phyloP scores from a whole-genome alignment of 257 asterid genomes.

The Ophiorrhiza pumila region DNA sequence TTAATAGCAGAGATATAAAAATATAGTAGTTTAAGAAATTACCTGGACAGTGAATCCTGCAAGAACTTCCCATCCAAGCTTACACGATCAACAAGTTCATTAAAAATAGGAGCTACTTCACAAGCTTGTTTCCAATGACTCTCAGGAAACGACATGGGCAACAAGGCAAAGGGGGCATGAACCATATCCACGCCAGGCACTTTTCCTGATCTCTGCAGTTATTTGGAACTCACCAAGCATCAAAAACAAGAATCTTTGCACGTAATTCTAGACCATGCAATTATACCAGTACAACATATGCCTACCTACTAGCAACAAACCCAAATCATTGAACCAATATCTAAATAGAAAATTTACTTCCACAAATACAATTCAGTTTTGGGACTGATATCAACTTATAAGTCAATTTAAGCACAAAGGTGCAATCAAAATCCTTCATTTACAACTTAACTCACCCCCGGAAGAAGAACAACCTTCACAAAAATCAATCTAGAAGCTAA shows the following conservation, averaged over 20 bases:
- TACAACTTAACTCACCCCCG: background rate
- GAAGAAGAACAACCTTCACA: background rate
- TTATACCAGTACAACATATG: background rate
- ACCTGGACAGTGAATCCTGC: constrained; percentile 93
- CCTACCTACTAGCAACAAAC: background rate
- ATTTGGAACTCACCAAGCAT: constrained; percentile 15
- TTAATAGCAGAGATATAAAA: background rate
- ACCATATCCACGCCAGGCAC: constrained; percentile 81
- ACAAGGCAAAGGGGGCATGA: constrained; percentile 83
- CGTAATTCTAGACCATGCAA: background rate
- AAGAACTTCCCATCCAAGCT: constrained; percentile 80
- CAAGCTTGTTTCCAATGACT: constrained; percentile 76
- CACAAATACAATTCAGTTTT: background rate
- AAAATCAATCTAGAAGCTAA: background rate
- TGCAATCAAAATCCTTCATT: background rate
- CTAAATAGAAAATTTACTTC: background rate
- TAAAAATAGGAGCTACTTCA: constrained; percentile 93
- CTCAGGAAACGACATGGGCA: constrained; percentile 81
- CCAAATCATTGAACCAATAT: background rate
- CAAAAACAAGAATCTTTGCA: constrained; percentile 3
- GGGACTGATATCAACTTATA: background rate
- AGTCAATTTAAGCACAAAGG: background rate
- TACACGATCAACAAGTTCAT: constrained; percentile 87
- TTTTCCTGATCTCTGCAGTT: constrained; percentile 69
- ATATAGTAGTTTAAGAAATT: background rate